phyloP scores from a whole-genome alignment of 345 rosid species.

The Rhodomyrtus tomentosa region DNA sequence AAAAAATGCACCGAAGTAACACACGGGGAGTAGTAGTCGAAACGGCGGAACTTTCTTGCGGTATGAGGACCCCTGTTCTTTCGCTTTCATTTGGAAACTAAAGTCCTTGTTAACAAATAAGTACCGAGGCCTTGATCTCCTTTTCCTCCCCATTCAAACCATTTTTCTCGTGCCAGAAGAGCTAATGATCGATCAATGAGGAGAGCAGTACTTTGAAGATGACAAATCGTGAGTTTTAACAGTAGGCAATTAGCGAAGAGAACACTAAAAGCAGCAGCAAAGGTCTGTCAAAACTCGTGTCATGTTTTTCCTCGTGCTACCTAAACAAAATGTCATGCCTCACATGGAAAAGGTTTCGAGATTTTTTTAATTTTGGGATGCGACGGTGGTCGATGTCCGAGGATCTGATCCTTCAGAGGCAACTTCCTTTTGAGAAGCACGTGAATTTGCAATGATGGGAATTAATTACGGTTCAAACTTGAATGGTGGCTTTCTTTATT shows the following conservation, averaged over 20 bases:
- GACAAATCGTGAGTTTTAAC: background rate
- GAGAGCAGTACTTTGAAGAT: background rate
- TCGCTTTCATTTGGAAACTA: background rate
- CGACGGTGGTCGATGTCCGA: no score
- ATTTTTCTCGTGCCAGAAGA: background rate
- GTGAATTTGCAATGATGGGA: no score
- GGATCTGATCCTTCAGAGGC: no score
- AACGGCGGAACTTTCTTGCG: background rate
- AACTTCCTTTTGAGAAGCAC: no score
- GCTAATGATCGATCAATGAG: background rate
- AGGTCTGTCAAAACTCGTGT: background rate
- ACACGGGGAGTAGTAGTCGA: background rate
- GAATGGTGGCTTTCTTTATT: no score
- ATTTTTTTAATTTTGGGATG: no score
- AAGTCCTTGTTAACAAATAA: background rate
- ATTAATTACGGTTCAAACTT: no score
- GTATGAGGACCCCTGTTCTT: background rate
- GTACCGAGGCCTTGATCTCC: background rate
- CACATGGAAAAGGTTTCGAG: no score
- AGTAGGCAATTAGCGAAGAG: background rate
- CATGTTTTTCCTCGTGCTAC: no score
- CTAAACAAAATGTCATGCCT: background rate
- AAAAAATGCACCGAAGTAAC: no score
- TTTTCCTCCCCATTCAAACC: background rate
- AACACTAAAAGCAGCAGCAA: background rate